Percentiles rank a stretch among this genome's conserved stretches.
Evolutionary conservation across 2,329 filamentous ascomycete species (phyloP).

Genomic region (Fusarium mangiferae): DNA sequence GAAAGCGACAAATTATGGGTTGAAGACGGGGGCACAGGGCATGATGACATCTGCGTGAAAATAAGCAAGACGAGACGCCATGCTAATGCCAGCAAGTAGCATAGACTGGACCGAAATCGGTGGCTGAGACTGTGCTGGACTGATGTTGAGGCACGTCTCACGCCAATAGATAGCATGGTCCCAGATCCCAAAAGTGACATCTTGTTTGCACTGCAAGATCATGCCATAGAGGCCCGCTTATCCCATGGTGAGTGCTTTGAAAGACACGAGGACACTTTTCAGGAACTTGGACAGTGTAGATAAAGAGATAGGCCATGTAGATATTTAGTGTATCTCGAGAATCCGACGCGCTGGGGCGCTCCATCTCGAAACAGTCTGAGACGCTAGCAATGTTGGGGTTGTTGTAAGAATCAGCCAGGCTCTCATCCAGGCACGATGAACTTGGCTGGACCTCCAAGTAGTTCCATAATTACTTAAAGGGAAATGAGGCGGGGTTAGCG

Average conservation of each 20-base stretch:
- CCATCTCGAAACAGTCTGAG: conserved; percentile 29
- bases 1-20: conserved; percentile 21
- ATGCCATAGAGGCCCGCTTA: conserved; percentile 32
- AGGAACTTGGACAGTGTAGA: conserved; percentile 27
- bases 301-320: conserved; percentile 31
- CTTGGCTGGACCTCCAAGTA: conserved; percentile 24
- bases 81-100: conserved; percentile 28
- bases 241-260: conserved; percentile 37
- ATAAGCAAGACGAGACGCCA: conserved; percentile 33
- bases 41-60: conserved; percentile 37
- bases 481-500: too few relatives aligned
- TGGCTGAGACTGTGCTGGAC: conserved; percentile 26
- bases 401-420: conserved; percentile 26
- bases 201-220: conserved; percentile 16
- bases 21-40: conserved; percentile 35
- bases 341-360: conserved; percentile 26
- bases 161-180: conserved; percentile 37
- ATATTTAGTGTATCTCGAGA: conserved; percentile 26
- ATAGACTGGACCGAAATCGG: conserved; percentile 33
- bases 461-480: neutral
- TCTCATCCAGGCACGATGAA: conserved; percentile 12
- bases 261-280: conserved; percentile 30
- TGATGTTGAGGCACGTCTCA: conserved; percentile 35
- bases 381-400: conserved; percentile 24
- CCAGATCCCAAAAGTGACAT: conserved; percentile 35